phyloP scores from a whole-genome alignment of 129 eudicot species.

The Escallonia herrerae region DNA sequence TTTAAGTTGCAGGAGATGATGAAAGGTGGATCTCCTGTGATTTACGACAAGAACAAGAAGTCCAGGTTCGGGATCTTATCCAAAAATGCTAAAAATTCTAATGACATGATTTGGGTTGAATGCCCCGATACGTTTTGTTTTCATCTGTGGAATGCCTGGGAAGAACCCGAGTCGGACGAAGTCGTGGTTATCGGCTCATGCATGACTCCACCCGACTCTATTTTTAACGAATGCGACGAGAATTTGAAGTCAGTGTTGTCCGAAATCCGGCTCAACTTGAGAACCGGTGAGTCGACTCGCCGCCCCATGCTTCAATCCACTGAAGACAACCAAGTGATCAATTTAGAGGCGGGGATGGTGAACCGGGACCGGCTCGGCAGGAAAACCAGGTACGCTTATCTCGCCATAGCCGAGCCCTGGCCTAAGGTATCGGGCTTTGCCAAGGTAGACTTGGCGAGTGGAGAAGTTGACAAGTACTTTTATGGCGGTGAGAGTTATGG shows the following conservation, averaged over 20 bases:
- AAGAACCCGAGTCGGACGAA: slow-evolving; percentile 13
- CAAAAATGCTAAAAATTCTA: background rate
- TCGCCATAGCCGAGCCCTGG: slow-evolving; percentile 19
- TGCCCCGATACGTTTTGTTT: slow-evolving; percentile 19
- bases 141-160: slow-evolving; percentile 25
- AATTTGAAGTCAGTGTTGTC: background rate
- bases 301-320: background rate
- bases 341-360: slow-evolving; percentile 16
- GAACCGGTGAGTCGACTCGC: slow-evolving; percentile 5
- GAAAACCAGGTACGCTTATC: slow-evolving; percentile 4
- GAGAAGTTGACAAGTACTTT: background rate
- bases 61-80: slow-evolving; percentile 13
- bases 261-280: slow-evolving; percentile 16
- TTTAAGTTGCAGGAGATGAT: slow-evolving; percentile 16
- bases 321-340: background rate
- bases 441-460: background rate
- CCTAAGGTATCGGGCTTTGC: slow-evolving; percentile 17
- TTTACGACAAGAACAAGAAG: slow-evolving; percentile 10
- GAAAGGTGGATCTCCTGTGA: slow-evolving; percentile 15
- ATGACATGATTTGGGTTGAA: slow-evolving; percentile 14
- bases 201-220: slow-evolving; percentile 24
- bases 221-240: slow-evolving; percentile 17
- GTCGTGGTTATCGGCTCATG: slow-evolving; percentile 16
- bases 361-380: slow-evolving; percentile 5
- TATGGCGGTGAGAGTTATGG: slow-evolving; percentile 9